Percentiles rank a stretch among this genome's conserved stretches.
phyloP scores from a whole-genome alignment of 805 yeast genomes.

The Ogataea wickerhamii region DNA sequence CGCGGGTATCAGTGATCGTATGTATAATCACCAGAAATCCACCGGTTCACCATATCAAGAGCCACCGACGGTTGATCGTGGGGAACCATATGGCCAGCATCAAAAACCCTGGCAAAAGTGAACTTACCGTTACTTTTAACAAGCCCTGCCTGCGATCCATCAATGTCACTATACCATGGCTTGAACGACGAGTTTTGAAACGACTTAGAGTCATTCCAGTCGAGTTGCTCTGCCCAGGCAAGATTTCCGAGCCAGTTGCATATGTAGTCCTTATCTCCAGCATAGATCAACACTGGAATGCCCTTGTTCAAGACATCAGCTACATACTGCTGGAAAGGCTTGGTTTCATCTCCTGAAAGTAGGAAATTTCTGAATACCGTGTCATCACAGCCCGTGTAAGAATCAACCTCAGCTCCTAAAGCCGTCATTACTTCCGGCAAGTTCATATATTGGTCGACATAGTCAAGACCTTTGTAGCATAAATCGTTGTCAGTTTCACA shows the following conservation, averaged over 20 bases:
- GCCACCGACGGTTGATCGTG: constrained; percentile 79
- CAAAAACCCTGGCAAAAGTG: constrained; percentile 79
- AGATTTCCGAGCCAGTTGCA: constrained; percentile 96
- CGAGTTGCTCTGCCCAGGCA: constrained; percentile 76
- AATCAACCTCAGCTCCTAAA: constrained; percentile 86
- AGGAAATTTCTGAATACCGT: constrained; percentile 76
- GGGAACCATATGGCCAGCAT: constrained; percentile 97
- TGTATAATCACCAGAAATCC: constrained; percentile 68
- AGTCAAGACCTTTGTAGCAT: constrained; percentile 78
- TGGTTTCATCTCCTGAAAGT: constrained; percentile 88
- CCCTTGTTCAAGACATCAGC: constrained; percentile 65
- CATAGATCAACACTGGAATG: constrained; percentile 83
- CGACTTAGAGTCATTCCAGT: constrained; percentile 30
- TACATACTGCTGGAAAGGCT: constrained; percentile 79
- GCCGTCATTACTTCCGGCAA: constrained; percentile 70
- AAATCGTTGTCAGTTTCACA: constrained; percentile 63
- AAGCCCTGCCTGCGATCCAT: constrained; percentile 34
- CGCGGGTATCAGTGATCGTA: constrained; percentile 15
- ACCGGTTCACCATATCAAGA: constrained; percentile 77
- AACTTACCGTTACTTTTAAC: constrained; percentile 53
- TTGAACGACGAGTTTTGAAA: constrained; percentile 19
- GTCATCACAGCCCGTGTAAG: constrained; percentile 71
- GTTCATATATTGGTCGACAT: constrained; percentile 78
- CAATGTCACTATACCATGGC: constrained; percentile 27
- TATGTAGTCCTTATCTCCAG: constrained; percentile 94